Evolutionary conservation across 192 early-diverging fungal genomes (phyloP).

Genomic region (Linnemannia exigua): DNA sequence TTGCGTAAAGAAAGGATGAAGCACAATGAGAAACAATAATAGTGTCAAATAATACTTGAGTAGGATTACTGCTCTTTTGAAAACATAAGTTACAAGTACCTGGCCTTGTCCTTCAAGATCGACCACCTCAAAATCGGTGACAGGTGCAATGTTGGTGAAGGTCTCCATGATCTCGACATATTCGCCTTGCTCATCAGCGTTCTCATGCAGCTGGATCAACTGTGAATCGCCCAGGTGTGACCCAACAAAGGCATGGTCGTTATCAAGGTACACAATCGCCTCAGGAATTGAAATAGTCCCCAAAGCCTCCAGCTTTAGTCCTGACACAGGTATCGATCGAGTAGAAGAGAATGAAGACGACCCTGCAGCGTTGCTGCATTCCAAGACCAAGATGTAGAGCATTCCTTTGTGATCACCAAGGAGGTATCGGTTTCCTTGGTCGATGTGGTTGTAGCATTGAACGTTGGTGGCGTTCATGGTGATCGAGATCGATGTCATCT

Average conservation of each 20-base stretch:
- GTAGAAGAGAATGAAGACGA: background rate
- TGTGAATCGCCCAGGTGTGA: conserved; percentile 90
- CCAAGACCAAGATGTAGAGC: conserved; percentile 70
- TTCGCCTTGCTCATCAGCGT: conserved; percentile 60
- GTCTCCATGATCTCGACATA: conserved; percentile 73
- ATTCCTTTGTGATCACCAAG: conserved; percentile 77
- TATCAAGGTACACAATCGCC: conserved; percentile 76
- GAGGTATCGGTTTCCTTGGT: conserved; percentile 70
- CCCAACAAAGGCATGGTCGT: conserved; percentile 84
- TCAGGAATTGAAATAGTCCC: conserved; percentile 68
- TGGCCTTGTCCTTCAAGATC: conserved; percentile 80
- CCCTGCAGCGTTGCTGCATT: conserved; percentile 25
- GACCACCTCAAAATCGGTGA: conserved; percentile 88
- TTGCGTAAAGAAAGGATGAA: background rate
- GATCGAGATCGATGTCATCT: conserved; percentile 29
- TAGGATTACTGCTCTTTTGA: no score
- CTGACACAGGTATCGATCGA: conserved; percentile 23
- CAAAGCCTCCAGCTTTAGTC: conserved; percentile 61
- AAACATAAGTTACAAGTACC: conserved; percentile 14
- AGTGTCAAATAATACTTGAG: no score
- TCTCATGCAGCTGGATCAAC: conserved; percentile 72
- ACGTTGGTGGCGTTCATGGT: conserved; percentile 65
- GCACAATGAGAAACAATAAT: background rate
- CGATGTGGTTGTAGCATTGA: conserved; percentile 67
- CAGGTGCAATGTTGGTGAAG: conserved; percentile 85